Base-by-base conservation (phyloP, 176 grass and related monocot species). In the Saccharum spontaneum region DNA sequence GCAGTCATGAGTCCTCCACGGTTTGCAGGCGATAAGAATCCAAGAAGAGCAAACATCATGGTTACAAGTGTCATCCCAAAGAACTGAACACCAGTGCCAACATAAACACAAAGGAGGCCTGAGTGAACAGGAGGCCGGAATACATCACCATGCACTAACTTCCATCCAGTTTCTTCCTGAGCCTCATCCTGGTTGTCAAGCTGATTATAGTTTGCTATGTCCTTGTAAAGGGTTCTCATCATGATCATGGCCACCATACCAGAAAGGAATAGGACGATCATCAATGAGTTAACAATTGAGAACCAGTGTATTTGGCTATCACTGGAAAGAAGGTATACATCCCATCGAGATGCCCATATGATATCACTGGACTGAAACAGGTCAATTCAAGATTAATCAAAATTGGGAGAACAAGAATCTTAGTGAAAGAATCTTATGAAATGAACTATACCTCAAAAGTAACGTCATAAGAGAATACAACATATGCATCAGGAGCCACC, bases 161-260 rank as follows among this genome's bases (percentile, higher is more conserved):
- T 94, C 93, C 93, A 94, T 39, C 93, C 90, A 84, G 93, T 94
- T 92, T 90, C 93, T 90, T 94, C 93, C 66, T 94, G 93, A 40
- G 85, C 93, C 80, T 92, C 90, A 37, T 94, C 90, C 75, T 92
- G 90, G 76, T 87, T 92, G 23, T 94, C 93, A 44, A 92, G 88
- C 40, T 92, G 93, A 64, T 92, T 94, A 76, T 92, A 92, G 79
- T 88, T 94, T 60, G 93, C 82, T 73, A 94, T 94, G 77, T 94
- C 93, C 71, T 89, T 92, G 75, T 92, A 90, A 79, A 94, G 90
- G n/a, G 93, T 94, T 85, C 92, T 94, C 90, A 94, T 90, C 93
- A 92, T 94, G 80, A 94, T 92, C 90, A 94, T 94, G 69, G 87
- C 93, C n/a, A 94, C 88, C 90, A 92, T 90, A 48, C 90, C 85